Evolutionary conservation across 768 basidiomycete species (phyloP).

Genomic region (Cytidiella melzeri): DNA sequence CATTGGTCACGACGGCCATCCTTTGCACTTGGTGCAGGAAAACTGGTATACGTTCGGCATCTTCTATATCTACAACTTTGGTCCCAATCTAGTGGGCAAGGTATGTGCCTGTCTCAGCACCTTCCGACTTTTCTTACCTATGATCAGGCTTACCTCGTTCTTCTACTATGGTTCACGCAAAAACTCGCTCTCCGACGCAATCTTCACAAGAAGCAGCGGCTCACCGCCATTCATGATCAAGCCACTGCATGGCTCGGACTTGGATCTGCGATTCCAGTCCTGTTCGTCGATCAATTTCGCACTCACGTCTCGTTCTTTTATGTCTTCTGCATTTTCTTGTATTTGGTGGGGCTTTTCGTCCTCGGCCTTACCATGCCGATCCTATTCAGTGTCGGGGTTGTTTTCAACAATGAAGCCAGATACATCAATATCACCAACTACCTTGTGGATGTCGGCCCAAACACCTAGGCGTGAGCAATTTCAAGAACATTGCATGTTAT

Average conservation of each 20-base stretch:
- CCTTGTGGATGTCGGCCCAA: neutral
- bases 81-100: neutral
- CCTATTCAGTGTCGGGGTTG: neutral
- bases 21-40: neutral
- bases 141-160: constrained; percentile 6
- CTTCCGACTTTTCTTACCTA: neutral
- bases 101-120: neutral
- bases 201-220: constrained; percentile 2
- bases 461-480: neutral
- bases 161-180: constrained; percentile 8
- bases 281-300: neutral
- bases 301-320: neutral
- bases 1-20: neutral
- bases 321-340: neutral
- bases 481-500: too few relatives aligned
- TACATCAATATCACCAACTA: neutral
- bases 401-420: neutral
- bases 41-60: neutral
- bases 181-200: constrained; percentile 1
- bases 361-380: neutral
- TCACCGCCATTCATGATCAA: constrained; percentile 13
- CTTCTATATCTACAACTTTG: neutral
- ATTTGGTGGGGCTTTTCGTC: neutral
- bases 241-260: constrained; percentile 9
- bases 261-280: neutral